phyloP scores from a whole-genome alignment of 768 basidiomycete genomes.

The Infundibulicybe gibba region DNA sequence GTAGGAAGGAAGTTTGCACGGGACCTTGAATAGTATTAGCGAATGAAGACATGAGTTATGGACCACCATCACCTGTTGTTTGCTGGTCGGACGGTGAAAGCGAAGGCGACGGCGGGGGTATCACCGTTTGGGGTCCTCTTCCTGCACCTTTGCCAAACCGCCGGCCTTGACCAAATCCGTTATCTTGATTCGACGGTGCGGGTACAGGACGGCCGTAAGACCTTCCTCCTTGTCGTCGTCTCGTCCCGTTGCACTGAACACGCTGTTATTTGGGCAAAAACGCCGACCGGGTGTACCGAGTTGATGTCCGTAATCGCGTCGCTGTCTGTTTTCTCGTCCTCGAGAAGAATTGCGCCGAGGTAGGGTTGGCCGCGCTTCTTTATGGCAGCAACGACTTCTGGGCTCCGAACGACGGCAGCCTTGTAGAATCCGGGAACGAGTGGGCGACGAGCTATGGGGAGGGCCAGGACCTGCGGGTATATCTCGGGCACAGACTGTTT shows the following conservation, averaged over 20 bases:
- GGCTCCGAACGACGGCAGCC: constrained; percentile 90
- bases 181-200: constrained; percentile 86
- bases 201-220: constrained; percentile 92
- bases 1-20: constrained; percentile 82
- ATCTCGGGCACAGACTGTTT: constrained; percentile 86
- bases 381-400: constrained; percentile 87
- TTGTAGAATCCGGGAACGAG: constrained; percentile 99
- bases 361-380: constrained; percentile 97
- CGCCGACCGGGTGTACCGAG: constrained; percentile 89
- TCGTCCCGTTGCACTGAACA: constrained; percentile 59
- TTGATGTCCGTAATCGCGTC: constrained; percentile 88
- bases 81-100: constrained; percentile 18
- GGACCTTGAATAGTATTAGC: constrained; percentile 35
- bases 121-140: constrained; percentile 41
- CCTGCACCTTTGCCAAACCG: constrained; percentile 30
- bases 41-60: constrained; percentile 1
- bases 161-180: constrained; percentile 80
- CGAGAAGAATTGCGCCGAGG: constrained; percentile 93
- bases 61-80: constrained; percentile 2
- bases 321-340: constrained; percentile 89
- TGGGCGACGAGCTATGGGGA: constrained; percentile 92
- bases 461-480: constrained; percentile 94
- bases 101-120: constrained; percentile 43
- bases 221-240: constrained; percentile 79
- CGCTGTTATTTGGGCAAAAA: constrained; percentile 95